Conservation (phyloP, 129 eudicot species). For the Silybum marianum region DNA sequence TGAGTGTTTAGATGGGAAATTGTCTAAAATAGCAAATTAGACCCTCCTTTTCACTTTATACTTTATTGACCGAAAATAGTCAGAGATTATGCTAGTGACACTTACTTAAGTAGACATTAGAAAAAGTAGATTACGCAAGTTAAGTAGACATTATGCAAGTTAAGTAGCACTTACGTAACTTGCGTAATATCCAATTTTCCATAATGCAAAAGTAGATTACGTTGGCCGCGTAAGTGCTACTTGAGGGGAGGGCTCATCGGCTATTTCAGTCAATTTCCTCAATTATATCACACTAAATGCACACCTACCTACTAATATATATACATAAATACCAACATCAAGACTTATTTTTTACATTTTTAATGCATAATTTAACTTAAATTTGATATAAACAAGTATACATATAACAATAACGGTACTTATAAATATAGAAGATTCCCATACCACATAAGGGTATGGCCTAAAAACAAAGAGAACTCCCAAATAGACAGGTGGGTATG, state of each 20-base stretch:
- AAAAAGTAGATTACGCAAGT: not conserved
- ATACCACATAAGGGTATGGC: not conserved
- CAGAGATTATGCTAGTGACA: not conserved
- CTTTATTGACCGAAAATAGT: not conserved
- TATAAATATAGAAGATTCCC: not conserved
- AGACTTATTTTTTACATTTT: not conserved
- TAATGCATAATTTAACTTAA: no score
- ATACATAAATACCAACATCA: no score
- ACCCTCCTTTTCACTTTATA: no score
- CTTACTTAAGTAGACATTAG: no score
- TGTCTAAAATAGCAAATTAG: no score
- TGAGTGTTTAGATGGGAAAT: no score
- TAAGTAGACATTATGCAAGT: not conserved
- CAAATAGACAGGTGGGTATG: not conserved
- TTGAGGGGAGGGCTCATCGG: no score
- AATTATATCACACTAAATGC: no score
- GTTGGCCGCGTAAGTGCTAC: not conserved
- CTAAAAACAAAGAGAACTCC: conserved; percentile 5
- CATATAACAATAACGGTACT: no score
- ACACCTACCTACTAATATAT: not conserved
- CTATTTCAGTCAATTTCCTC: not conserved
- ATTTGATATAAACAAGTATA: no score
- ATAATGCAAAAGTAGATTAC: not conserved
- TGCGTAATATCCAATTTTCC: not conserved
- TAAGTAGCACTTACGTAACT: not conserved